Percentiles rank a stretch among this genome's conserved stretches.
Conservation (phyloP, 495 filamentous ascomycete genomes). For the Penicillium atrosanguineum region DNA sequence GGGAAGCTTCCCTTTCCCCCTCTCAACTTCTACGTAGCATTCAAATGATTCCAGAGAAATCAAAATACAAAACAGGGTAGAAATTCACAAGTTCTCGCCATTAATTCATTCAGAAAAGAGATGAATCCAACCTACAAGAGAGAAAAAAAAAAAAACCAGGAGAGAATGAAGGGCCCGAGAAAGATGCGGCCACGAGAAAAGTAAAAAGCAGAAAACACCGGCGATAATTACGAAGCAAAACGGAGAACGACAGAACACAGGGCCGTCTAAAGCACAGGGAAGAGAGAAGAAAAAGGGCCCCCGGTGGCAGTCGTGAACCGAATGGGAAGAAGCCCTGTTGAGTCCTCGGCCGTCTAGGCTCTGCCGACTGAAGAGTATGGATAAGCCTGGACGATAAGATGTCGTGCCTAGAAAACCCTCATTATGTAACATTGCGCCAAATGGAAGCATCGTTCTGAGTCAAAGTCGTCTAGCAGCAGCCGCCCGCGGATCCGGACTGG, state of each 20-base stretch:
- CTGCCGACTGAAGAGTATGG: constrained; percentile 17
- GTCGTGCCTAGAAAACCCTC: constrained; percentile 22
- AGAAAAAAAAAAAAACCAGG: constrained; percentile 18
- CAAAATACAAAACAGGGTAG: background rate
- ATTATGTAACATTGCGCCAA: constrained; percentile 35
- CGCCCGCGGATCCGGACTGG: constrained; percentile 81
- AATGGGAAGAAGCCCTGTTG: constrained; percentile 14
- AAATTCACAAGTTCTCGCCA: constrained; percentile 32
- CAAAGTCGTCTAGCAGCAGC: constrained; percentile 78
- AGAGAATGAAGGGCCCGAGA: constrained; percentile 31
- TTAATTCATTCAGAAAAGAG: constrained; percentile 40
- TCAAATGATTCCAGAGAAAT: background rate
- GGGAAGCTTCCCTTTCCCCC: background rate
- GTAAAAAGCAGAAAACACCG: constrained; percentile 20
- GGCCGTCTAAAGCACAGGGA: constrained; percentile 41
- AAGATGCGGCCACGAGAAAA: constrained; percentile 24
- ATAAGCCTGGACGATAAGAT: constrained; percentile 19
- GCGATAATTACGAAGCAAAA: constrained; percentile 31
- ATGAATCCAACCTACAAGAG: constrained; percentile 45
- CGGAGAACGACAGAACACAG: constrained; percentile 30
- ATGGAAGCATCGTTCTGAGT: constrained; percentile 29
- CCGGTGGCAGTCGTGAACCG: constrained; percentile 19
- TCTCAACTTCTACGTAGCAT: background rate
- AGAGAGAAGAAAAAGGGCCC: constrained; percentile 22
- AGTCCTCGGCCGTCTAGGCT: constrained; percentile 9